Evolutionary conservation across 768 basidiomycete genomes (phyloP).

Genomic region (Pleurotus salmoneostramineus): DNA sequence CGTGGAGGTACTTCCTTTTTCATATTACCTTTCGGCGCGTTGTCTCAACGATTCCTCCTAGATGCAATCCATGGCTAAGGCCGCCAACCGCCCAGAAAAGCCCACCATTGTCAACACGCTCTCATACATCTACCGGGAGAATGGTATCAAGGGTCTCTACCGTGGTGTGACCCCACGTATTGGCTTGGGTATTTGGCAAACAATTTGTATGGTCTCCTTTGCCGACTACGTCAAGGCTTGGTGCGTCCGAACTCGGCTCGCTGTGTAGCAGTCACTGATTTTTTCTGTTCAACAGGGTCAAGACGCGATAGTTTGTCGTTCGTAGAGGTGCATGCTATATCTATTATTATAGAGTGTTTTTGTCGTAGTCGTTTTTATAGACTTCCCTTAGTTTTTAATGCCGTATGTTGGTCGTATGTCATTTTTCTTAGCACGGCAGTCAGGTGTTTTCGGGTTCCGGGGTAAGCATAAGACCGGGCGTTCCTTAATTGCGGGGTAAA

Average conservation of each 20-base stretch:
- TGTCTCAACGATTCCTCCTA: constrained; percentile 25
- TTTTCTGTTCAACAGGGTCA: constrained; percentile 28
- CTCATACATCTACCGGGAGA: constrained; percentile 92
- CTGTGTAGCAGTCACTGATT: too few relatives aligned
- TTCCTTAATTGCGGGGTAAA: constrained; percentile 5
- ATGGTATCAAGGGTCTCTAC: constrained; percentile 95
- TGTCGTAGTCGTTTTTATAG: too few relatives aligned
- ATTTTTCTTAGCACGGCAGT: too few relatives aligned
- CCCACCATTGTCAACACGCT: constrained; percentile 90
- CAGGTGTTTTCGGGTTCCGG: background rate
- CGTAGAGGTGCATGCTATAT: too few relatives aligned
- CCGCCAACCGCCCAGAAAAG: constrained; percentile 82
- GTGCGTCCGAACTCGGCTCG: constrained; percentile 29
- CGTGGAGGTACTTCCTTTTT: constrained; percentile 94
- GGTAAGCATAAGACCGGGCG: background rate
- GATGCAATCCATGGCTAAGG: constrained; percentile 99
- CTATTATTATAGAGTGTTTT: too few relatives aligned
- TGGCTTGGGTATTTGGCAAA: constrained; percentile 95
- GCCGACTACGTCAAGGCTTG: constrained; percentile 94
- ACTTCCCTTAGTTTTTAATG: too few relatives aligned
- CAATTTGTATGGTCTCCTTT: constrained; percentile 98
- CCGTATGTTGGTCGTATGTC: too few relatives aligned
- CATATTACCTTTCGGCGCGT: too few relatives aligned
- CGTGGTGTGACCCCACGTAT: constrained; percentile 97
- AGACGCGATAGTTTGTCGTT: constrained; percentile 14